Base-by-base conservation (phyloP, 225 moss, liverwort and hornwort species). In the Pleurozium schreberi region DNA sequence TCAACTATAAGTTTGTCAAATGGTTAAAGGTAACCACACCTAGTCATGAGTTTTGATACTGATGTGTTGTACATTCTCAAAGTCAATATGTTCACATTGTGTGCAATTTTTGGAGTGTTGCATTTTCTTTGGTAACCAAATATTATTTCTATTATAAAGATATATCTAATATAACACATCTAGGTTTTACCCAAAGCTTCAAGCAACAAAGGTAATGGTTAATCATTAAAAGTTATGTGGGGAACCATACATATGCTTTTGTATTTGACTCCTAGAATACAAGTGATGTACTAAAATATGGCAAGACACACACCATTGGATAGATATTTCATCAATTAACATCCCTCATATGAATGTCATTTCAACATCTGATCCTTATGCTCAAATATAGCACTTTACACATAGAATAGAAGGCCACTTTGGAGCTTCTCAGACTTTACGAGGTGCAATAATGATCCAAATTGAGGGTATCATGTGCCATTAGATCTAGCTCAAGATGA, bases 201-300 rank as follows among this genome's bases (percentile, higher is more conserved):
- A 21, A 8, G 4, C 23, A 53, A 3, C 21, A 14, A 14, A 28
- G 14, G 3, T 25, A 57, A 10, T 16, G 9, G 6, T n/a, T n/a
- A 55, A 50, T 21, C 22, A 0, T 52, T 34, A 33, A 22, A 50
- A 21, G 3, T 30, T 50, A 0, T 34, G 0, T 53, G 3, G 2
- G 2, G 11, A 74, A 34, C 50, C 34, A 75, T 75, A 34, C 1
- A 34, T 8, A 8, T 34, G 2, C 2, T 38, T 14, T 10, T 28
- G 0, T 14, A 52, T 36, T 76, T 77, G 23, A 77, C 5, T 36
- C 36, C 0, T 36, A 14, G 4, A 15, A 55, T 78, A 26, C 7
- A 78, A 31, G 38, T 47, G 74, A 23, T 77, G 23, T 53, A 22
- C 6, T 23, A 38, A 6, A 77, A 38, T 38, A 53, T 53, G 9